Evolutionary conservation across 2,329 filamentous ascomycete genomes (phyloP).

Genomic region (Trichothecium sympodiale): DNA sequence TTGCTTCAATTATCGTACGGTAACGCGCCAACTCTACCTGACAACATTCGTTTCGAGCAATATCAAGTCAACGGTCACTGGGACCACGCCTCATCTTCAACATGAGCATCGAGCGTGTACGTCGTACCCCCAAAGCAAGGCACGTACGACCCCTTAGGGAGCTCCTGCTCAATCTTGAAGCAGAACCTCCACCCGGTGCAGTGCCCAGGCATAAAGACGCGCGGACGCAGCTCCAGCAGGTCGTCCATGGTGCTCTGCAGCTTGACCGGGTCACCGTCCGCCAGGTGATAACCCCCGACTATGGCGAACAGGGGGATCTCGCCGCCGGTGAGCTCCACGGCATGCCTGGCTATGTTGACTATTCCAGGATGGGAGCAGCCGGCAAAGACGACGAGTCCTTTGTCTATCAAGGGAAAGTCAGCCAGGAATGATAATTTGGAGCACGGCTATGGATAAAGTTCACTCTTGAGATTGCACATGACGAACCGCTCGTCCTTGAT

Average conservation of each 20-base stretch:
- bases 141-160: conserved; percentile 33
- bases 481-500: conserved; percentile 42
- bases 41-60: too few relatives aligned
- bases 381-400: conserved; percentile 41
- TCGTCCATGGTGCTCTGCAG: conserved; percentile 34
- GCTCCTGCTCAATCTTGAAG: conserved; percentile 36
- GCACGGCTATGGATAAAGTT: background rate
- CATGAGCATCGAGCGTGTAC: conserved; percentile 41
- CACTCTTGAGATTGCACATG: conserved; percentile 41
- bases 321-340: conserved; percentile 21
- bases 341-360: conserved; percentile 37
- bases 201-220: conserved; percentile 40
- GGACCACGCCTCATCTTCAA: conserved; percentile 66
- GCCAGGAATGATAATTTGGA: too few relatives aligned
- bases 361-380: conserved; percentile 46
- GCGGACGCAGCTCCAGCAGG: conserved; percentile 32
- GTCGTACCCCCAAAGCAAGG: conserved; percentile 38
- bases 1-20: too few relatives aligned
- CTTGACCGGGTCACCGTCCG: conserved; percentile 29
- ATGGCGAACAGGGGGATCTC: conserved; percentile 33
- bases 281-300: conserved; percentile 42
- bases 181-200: conserved; percentile 46
- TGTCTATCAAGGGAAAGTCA: conserved; percentile 1
- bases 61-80: too few relatives aligned
- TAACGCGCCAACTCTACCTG: too few relatives aligned